phyloP scores from a whole-genome alignment of 139 green algal genomes.

The Closterium sp. region DNA sequence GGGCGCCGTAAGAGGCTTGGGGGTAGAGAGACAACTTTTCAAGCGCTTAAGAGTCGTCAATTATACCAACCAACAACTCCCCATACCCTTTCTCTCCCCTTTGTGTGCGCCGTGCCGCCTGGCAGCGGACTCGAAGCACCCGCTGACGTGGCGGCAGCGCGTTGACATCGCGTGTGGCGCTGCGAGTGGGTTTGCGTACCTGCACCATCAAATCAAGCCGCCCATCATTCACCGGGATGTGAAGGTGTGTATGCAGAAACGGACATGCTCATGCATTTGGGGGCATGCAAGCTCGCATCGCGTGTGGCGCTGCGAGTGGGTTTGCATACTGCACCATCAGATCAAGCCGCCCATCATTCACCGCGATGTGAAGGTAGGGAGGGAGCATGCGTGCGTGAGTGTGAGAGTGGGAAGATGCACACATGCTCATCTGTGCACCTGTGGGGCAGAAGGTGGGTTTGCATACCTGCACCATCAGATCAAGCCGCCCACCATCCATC shows the following conservation, averaged over 20 bases:
- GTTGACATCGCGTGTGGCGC: constrained; percentile 19
- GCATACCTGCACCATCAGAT: constrained; percentile 3
- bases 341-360: background rate
- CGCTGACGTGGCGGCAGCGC: constrained; percentile 27
- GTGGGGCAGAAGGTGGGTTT: background rate
- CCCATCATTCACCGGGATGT: constrained; percentile 28
- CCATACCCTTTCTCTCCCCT: too few relatives aligned
- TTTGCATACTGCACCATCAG: constrained; percentile 3
- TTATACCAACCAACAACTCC: too few relatives aligned
- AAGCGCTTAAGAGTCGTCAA: too few relatives aligned
- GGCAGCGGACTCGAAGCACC: background rate
- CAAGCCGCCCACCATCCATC: too few relatives aligned
- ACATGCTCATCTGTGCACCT: too few relatives aligned
- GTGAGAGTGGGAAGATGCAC: background rate
- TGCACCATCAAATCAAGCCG: background rate
- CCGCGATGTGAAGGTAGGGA: constrained; percentile 16
- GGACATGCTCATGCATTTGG: too few relatives aligned
- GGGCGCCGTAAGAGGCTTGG: too few relatives aligned
- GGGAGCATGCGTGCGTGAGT: too few relatives aligned
- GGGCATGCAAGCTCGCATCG: background rate
- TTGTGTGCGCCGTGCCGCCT: too few relatives aligned
- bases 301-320: background rate
- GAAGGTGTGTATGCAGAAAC: too few relatives aligned
- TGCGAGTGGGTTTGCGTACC: constrained; percentile 4
- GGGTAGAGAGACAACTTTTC: too few relatives aligned